phyloP scores from a whole-genome alignment of 2,329 filamentous ascomycete genomes.

The Clarireedia homoeocarpa region DNA sequence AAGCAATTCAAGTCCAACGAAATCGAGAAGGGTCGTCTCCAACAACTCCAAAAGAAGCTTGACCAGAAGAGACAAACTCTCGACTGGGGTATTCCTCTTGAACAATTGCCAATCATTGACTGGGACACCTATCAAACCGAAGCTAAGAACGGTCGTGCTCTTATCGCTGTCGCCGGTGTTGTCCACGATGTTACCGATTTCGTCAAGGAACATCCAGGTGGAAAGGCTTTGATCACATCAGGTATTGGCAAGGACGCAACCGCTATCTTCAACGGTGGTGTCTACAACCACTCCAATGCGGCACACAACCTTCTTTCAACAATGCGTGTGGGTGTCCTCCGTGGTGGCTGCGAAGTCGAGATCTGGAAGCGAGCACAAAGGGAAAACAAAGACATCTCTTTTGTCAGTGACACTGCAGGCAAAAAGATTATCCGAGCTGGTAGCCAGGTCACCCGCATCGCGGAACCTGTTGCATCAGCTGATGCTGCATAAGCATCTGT shows the following conservation, averaged over 20 bases:
- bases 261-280: constrained; percentile 85
- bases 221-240: constrained; percentile 75
- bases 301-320: constrained; percentile 83
- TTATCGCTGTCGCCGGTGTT: constrained; percentile 73
- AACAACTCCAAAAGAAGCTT: constrained; percentile 88
- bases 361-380: constrained; percentile 85
- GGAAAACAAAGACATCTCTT: constrained; percentile 75
- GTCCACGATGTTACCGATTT: constrained; percentile 80
- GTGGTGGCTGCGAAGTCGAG: constrained; percentile 81
- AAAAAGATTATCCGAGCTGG: constrained; percentile 81
- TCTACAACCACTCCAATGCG: constrained; percentile 84
- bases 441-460: constrained; percentile 74
- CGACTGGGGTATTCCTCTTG: constrained; percentile 80
- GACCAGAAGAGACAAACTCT: constrained; percentile 76
- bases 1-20: constrained; percentile 90
- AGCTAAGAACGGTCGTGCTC: constrained; percentile 67
- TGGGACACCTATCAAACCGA: constrained; percentile 82
- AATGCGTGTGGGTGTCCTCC: constrained; percentile 81
- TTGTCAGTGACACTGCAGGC: constrained; percentile 73
- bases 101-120: constrained; percentile 76
- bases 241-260: constrained; percentile 83
- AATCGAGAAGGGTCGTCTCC: constrained; percentile 84
- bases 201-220: constrained; percentile 85
- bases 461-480: constrained; percentile 71
- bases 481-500: constrained; percentile 59